phyloP scores from a whole-genome alignment of 108 stramenopile genomes.

The Licmophora abbreviata region DNA sequence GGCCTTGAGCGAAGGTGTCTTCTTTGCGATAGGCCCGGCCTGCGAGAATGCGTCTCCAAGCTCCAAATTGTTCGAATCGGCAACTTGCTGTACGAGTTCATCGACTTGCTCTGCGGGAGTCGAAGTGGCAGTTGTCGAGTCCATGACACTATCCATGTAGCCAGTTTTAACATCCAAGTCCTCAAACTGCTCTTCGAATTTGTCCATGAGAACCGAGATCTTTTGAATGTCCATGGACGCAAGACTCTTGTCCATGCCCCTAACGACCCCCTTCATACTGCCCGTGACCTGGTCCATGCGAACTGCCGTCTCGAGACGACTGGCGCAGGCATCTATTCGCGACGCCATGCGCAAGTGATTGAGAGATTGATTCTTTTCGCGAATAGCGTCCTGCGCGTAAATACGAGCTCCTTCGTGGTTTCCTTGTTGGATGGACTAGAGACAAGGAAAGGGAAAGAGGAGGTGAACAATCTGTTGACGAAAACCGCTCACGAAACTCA shows the following conservation, averaged over 20 bases:
- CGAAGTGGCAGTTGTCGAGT: constrained; percentile 86
- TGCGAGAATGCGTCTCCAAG: constrained; percentile 72
- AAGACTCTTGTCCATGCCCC: constrained; percentile 90
- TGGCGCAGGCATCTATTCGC: constrained; percentile 93
- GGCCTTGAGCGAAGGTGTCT: constrained; percentile 43
- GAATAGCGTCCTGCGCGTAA: constrained; percentile 97
- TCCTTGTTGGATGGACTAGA: constrained; percentile 78
- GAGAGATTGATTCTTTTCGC: constrained; percentile 95
- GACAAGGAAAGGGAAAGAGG: too few species aligned
- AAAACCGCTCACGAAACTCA: neutral
- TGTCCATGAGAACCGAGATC: constrained; percentile 87
- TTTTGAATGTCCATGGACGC: constrained; percentile 90
- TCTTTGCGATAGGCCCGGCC: constrained; percentile 73
- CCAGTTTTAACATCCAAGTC: constrained; percentile 94
- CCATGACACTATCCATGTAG: constrained; percentile 96
- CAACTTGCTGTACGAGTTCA: constrained; percentile 83
- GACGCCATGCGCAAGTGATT: constrained; percentile 86
- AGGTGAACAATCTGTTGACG: neutral
- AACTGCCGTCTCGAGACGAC: constrained; percentile 93
- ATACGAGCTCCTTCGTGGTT: constrained; percentile 94
- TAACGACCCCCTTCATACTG: constrained; percentile 88
- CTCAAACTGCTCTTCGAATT: constrained; percentile 98
- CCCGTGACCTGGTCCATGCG: constrained; percentile 90
- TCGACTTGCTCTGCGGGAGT: constrained; percentile 97
- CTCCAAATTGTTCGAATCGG: constrained; percentile 87